Conservation (phyloP, 495 filamentous ascomycete species). For the Lasiosphaeriaceae sp. region DNA sequence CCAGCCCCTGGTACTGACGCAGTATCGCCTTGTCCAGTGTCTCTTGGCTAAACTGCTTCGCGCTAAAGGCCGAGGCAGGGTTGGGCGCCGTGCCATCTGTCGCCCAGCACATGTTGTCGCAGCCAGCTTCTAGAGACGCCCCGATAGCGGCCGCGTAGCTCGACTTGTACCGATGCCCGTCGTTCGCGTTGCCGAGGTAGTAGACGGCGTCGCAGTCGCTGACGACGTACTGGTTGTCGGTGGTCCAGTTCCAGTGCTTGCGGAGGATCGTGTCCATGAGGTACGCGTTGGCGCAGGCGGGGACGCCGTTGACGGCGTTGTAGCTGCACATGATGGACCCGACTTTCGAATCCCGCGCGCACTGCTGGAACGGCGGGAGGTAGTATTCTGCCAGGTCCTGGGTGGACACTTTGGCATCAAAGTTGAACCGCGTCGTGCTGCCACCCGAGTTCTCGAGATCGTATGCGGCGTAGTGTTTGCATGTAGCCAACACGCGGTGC, state of each 20-base stretch:
- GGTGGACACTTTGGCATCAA: constrained; percentile 35
- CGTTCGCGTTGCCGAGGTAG: constrained; percentile 14
- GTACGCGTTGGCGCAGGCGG: constrained; percentile 40
- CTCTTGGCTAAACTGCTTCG: constrained; percentile 10
- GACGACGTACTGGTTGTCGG: constrained; percentile 40
- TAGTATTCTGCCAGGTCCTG: constrained; percentile 49
- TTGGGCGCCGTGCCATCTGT: constrained; percentile 19
- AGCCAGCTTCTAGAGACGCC: constrained; percentile 18
- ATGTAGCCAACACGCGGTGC: constrained; percentile 25
- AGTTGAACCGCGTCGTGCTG: constrained; percentile 27
- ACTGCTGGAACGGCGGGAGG: constrained; percentile 43
- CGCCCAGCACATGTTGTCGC: constrained; percentile 27
- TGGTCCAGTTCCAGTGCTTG: constrained; percentile 43
- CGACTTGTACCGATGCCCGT: constrained; percentile 25
- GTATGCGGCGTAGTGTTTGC: constrained; percentile 45
- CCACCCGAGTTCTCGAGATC: constrained; percentile 55
- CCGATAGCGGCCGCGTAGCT: constrained; percentile 23
- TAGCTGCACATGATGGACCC: constrained; percentile 49
- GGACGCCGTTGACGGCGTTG: constrained; percentile 45
- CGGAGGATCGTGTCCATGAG: constrained; percentile 40
- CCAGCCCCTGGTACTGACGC: constrained; percentile 40
- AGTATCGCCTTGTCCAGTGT: constrained; percentile 20
- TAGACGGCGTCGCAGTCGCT: constrained; percentile 44
- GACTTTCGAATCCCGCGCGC: constrained; percentile 41
- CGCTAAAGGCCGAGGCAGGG: constrained; percentile 18